Evolutionary conservation across 164 flowering plant genomes (phyloP).

Genomic region (Vitis vinifera): DNA sequence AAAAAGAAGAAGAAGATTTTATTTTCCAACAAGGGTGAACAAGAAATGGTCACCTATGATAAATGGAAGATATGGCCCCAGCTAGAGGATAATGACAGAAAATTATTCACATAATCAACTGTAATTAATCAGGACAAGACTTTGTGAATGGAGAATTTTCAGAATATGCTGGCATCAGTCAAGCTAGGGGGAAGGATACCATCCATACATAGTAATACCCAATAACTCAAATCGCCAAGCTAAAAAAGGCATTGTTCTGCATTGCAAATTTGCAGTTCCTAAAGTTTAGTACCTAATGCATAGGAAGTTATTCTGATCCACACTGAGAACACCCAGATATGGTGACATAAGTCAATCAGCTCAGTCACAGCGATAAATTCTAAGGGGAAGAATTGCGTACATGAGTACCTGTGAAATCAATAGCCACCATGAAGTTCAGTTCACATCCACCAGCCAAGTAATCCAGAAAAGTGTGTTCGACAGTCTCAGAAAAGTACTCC

Average conservation of each 20-base stretch:
- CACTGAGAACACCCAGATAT: not conserved
- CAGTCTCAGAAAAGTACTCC: conserved; percentile 56
- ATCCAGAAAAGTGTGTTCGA: conserved; percentile 72
- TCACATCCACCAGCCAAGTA: conserved; percentile 78
- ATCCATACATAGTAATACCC: not conserved
- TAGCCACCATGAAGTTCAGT: conserved; percentile 85
- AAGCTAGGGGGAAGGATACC: too few species aligned
- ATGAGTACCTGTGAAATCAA: conserved; percentile 81
- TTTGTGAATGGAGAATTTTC: too few species aligned
- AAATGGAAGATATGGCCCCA: too few species aligned
- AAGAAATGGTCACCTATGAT: too few species aligned
- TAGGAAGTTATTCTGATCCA: not conserved
- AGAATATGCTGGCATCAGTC: too few species aligned
- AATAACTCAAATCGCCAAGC: not conserved
- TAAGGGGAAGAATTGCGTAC: not conserved
- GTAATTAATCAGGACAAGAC: too few species aligned
- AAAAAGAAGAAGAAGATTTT: too few species aligned
- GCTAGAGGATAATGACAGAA: too few species aligned
- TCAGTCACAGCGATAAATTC: not conserved
- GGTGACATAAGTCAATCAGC: not conserved
- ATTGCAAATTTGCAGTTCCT: not conserved
- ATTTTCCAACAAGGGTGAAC: too few species aligned
- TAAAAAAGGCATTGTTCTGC: not conserved
- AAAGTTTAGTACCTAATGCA: not conserved
- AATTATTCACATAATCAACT: too few species aligned